Base-by-base conservation (phyloP, 768 basidiomycete genomes). In the Kwoniella heveanensis region DNA sequence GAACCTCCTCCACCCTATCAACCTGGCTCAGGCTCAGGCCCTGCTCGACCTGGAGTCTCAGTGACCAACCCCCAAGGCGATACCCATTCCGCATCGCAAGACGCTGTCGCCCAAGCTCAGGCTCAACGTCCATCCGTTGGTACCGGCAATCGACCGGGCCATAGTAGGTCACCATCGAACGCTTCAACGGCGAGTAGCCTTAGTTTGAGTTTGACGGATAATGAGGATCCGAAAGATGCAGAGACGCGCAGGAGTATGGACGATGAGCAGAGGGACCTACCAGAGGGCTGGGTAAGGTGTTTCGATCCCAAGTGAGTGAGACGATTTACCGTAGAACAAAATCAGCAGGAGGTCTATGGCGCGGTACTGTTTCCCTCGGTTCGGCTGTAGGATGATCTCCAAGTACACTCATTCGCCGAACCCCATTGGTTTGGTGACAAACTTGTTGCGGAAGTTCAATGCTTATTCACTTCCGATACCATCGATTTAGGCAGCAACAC, bases 221-320 rank as follows among this genome's bases (percentile, higher is more conserved):
- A 57, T 9, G 54, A 46, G 22, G 32, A 52, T 39, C 27, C 27
- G 5, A 52, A 49, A 30, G 62, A 57, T 12, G 46, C 30, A 2
- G 72, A 74, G 17, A 74, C 60, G 17, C 61, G 68, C 52, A 70
- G 67, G 60, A 72, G 70, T 48, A 72, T 79, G 68, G 78, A 77
- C 57, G 77, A 80, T 62, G 79, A 80, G 65, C 44, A 57, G 39
- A 61, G 79, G 32, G 74, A 76, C 51, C 60, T 80, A 49, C 79
- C 79, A 2, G 62, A 73, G 36, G 79, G 79, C 13, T 80, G 77
- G 77, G 72, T 76, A 2, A 71, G 77, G 57, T 76, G 74, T 65
- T 80, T 73, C 46, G 79, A 80, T 64, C 67, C 70, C 1, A 71
- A 73, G 72, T 77, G 53, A 69, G 73, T 44, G 29, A 22, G 30